Base-by-base conservation (phyloP, 805 yeast genomes). In the Tetrapisispora nanseiensis region DNA sequence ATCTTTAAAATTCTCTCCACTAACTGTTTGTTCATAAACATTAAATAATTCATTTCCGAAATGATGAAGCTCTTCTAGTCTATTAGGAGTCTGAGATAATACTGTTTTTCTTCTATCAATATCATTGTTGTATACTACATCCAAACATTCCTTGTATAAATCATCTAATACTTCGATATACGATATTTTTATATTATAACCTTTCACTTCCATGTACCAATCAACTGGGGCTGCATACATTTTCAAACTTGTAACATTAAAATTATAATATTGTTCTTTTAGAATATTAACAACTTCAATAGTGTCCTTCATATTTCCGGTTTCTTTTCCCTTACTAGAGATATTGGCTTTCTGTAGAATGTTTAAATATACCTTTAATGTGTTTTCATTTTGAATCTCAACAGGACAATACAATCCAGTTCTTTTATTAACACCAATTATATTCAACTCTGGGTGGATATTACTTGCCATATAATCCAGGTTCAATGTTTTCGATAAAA, bases 191-290 rank as follows among this genome's bases (percentile, higher is more conserved):
- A 26, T 10, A 4, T 30, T 20, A n/a, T 15, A 12, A 11, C 28
- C 21, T 16, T 33, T 35, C 12, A 33, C 10, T 21, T 44, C 32
- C 22, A 26, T 33, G 23, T 40, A 40, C 44, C 46, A 44, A 20
- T 33, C 44, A 13, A 44, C 22, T 11, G 46, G 44, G 4, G 41
- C 15, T 4, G 23, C 5, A 7, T 15, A 23, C 18, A 37, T 45
- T 18, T 26, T 15, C 6, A 4, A 4, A 22, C 21, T 24, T 15
- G 30, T 12, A 2, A 18, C 26, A 15, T 29, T 19, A 5, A 9
- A 9, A 9, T 29, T 29, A 26, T 26, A 26, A 26, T 11, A 26
- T 6, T 4, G 4, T 11, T 12, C 13, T 11, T 26, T 26, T 5
- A 26, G 13, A 5, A 7, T 6, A 7, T 26, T 10, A 11, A 26